phyloP scores from a whole-genome alignment of 768 basidiomycete species.

The Pleurotus citrinopileatus region DNA sequence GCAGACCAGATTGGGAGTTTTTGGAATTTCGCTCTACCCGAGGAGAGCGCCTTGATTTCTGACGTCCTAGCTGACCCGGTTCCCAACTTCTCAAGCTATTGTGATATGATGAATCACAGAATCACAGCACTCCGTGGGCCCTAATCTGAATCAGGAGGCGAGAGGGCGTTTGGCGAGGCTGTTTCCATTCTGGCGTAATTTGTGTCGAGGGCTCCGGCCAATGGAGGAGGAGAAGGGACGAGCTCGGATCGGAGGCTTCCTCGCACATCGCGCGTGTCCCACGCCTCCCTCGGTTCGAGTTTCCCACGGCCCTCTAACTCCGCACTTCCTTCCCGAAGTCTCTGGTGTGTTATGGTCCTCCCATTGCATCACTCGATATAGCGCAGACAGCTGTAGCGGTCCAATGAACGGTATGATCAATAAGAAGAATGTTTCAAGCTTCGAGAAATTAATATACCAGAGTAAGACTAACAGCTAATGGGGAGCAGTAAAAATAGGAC shows the following conservation, averaged over 20 bases:
- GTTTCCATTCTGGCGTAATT: background rate
- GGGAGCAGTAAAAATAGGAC: too few relatives aligned
- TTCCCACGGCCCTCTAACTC: constrained; percentile 6
- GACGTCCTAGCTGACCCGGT: background rate
- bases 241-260: background rate
- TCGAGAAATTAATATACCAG: background rate
- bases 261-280: background rate
- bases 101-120: background rate
- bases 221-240: background rate
- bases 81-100: background rate
- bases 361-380: background rate
- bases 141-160: background rate
- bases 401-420: background rate
- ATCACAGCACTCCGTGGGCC: background rate
- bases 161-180: background rate
- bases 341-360: too few relatives aligned
- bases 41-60: background rate
- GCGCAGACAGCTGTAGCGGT: background rate
- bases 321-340: constrained; percentile 4
- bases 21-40: background rate
- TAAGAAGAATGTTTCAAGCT: background rate
- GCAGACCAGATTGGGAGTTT: background rate
- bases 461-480: background rate
- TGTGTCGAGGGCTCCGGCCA: background rate
- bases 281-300: background rate